These are phyloP conservation scores for Ceriops decandra DNA, from an alignment of 345 rosid genomes.

Conservation along the genomic window DNA sequence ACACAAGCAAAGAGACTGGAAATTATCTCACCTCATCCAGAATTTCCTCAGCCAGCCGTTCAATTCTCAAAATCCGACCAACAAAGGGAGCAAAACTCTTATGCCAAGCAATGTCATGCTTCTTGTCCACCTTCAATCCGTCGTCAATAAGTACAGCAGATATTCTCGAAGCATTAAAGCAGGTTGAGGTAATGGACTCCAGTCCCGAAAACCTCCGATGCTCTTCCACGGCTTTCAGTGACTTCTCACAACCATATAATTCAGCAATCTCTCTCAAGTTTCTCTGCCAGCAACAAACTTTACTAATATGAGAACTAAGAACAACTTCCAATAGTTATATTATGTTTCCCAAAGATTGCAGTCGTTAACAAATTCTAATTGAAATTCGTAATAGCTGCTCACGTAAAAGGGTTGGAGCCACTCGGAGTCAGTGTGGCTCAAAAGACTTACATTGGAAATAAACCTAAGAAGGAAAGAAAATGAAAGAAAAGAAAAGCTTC, in stretches of 20 bases:
- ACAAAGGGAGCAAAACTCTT: conserved; percentile 53
- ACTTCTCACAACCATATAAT: conserved; percentile 59
- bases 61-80: conserved; percentile 79
- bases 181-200: conserved; percentile 46
- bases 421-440: no score
- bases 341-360: background rate
- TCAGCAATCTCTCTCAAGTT: conserved; percentile 70
- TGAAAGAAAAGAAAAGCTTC: no score
- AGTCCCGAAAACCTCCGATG: conserved; percentile 58
- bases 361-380: background rate
- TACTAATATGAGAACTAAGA: no score
- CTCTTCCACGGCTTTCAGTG: conserved; percentile 59
- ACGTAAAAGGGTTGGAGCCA: no score
- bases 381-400: background rate
- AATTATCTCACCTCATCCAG: conserved; percentile 48
- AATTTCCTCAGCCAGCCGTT: conserved; percentile 75
- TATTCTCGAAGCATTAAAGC: conserved; percentile 72
- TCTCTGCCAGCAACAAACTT: conserved; percentile 46
- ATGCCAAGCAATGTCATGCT: conserved; percentile 70
- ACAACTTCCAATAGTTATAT: background rate
- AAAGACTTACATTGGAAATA: no score
- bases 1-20: background rate
- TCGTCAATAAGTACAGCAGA: conserved; percentile 85
- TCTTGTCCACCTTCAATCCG: conserved; percentile 76
- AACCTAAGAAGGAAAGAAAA: no score